phyloP scores from a whole-genome alignment of 768 basidiomycete species.

The Lentinus brumalis region DNA sequence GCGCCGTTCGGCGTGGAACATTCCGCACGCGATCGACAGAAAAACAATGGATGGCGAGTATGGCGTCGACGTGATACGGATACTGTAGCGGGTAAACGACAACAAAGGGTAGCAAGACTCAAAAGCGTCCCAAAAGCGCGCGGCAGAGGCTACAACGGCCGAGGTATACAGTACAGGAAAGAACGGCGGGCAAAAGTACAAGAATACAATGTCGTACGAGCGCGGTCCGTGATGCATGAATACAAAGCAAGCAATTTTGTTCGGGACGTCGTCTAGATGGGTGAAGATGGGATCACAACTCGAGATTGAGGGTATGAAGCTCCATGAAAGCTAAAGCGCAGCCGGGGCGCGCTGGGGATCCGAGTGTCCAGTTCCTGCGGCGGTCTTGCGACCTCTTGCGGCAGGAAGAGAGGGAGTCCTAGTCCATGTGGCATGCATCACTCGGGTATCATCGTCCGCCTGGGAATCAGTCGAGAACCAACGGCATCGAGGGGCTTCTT shows the following conservation, averaged over 20 bases:
- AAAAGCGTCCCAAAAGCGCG: background rate
- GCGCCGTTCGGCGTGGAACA: background rate
- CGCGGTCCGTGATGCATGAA: background rate
- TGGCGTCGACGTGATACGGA: background rate
- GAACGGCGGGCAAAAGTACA: too few species aligned
- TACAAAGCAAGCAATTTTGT: too few species aligned
- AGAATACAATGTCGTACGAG: too few species aligned
- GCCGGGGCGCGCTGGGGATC: background rate
- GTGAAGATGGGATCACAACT: too few species aligned
- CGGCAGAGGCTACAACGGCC: too few species aligned
- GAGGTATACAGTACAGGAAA: too few species aligned
- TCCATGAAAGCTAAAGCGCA: background rate
- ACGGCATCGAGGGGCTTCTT: background rate
- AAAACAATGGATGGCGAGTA: background rate
- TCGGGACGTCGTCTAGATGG: too few species aligned
- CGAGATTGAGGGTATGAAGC: background rate
- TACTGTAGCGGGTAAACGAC: background rate
- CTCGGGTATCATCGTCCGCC: constrained; percentile 16
- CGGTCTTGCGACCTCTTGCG: background rate
- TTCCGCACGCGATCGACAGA: background rate
- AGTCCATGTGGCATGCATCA: constrained; percentile 18
- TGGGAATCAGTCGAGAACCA: constrained; percentile 21
- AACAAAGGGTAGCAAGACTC: background rate
- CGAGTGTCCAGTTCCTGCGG: background rate
- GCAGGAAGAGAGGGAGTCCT: background rate